phyloP scores from a whole-genome alignment of 345 rosid species.

The Heritiera fomes region DNA sequence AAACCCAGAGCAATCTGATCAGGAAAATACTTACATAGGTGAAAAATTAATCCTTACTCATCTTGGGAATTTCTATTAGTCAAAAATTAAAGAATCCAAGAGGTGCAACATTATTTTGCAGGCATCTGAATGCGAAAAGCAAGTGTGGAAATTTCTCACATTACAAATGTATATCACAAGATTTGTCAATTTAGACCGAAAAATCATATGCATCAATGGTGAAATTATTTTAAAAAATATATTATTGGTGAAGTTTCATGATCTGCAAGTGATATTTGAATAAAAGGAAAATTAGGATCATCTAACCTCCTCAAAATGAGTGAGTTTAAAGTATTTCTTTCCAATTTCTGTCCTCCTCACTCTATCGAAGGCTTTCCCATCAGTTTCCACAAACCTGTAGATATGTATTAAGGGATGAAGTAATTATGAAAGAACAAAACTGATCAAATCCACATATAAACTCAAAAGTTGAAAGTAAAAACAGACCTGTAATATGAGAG shows the following conservation, averaged over 20 bases:
- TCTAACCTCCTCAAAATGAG: slow-evolving; percentile 94
- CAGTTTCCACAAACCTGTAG: slow-evolving; percentile 92
- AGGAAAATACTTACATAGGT: background rate
- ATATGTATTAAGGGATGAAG: background rate
- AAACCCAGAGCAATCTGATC: background rate
- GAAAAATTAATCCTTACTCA: background rate
- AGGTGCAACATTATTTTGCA: background rate
- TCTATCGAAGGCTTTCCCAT: slow-evolving; percentile 90
- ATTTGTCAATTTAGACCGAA: background rate
- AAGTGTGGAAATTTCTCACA: background rate
- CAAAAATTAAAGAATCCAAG: background rate
- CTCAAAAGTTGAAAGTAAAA: slow-evolving; percentile 12
- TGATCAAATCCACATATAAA: background rate
- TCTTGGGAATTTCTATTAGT: background rate
- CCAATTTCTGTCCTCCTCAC: slow-evolving; percentile 94
- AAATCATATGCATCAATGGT: background rate
- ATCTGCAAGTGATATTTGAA: background rate
- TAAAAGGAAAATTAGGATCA: slow-evolving; percentile 2
- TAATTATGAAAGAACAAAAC: slow-evolving; percentile 5
- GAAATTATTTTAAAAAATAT: background rate
- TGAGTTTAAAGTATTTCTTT: slow-evolving; percentile 87
- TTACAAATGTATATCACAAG: background rate
- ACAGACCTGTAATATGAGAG: slow-evolving; percentile 91
- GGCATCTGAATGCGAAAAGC: background rate
- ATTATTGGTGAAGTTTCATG: background rate